Percentiles rank a stretch among this genome's conserved stretches.
These are phyloP conservation scores for Trichophyton schoenleinii DNA, from an alignment of 2,329 filamentous ascomycete species.

Conservation along the genomic window DNA sequence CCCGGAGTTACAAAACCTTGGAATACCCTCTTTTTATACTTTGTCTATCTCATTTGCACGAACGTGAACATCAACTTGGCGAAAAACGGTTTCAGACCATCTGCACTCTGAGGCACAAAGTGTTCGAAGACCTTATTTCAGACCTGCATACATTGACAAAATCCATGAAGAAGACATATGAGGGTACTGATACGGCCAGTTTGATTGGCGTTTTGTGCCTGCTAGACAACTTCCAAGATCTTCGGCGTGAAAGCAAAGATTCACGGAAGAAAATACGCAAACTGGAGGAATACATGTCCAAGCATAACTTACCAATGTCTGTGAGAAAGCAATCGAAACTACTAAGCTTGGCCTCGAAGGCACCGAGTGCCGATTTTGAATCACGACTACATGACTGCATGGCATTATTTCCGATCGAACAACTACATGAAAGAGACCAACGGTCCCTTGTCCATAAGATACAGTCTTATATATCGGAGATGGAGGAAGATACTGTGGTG, in stretches of 20 bases:
- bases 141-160: conserved; percentile 27
- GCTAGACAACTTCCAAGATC: conserved; percentile 30
- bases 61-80: conserved; percentile 21
- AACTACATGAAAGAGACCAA: conserved; percentile 28
- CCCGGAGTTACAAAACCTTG: conserved; percentile 24
- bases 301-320: conserved; percentile 21
- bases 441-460: conserved; percentile 26
- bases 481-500: conserved; percentile 22
- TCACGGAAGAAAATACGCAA: conserved; percentile 26
- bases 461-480: conserved; percentile 23
- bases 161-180: conserved; percentile 21
- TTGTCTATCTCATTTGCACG: conserved; percentile 25
- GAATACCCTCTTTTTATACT: conserved; percentile 26
- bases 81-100: conserved; percentile 22
- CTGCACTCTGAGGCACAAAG: conserved; percentile 21
- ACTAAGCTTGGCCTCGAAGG: conserved; percentile 24
- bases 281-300: conserved; percentile 24
- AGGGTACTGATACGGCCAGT: conserved; percentile 20
- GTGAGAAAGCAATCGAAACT: conserved; percentile 22
- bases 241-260: conserved; percentile 23
- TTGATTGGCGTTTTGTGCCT: conserved; percentile 28
- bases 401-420: conserved; percentile 24
- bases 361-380: conserved; percentile 7
- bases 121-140: conserved; percentile 24
- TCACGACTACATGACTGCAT: conserved; percentile 16